Evolutionary conservation across 805 yeast species (phyloP).

Genomic region (Myxozyma udenii): DNA sequence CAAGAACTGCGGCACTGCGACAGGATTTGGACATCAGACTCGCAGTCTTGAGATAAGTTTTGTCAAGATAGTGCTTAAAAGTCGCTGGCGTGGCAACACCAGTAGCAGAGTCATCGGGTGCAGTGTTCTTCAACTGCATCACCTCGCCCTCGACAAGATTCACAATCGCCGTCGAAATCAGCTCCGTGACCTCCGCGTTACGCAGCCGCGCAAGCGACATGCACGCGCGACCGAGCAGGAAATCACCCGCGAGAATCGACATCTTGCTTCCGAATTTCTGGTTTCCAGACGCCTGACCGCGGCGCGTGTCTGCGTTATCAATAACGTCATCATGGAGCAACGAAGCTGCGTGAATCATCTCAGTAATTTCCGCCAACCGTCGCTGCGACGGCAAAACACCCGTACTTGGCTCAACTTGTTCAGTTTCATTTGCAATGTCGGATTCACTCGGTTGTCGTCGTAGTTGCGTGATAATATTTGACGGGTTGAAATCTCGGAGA

Average conservation of each 20-base stretch:
- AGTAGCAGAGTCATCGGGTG: conserved; percentile 46
- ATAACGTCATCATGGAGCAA: conserved; percentile 95
- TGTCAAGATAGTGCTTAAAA: conserved; percentile 90
- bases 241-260: conserved; percentile 97
- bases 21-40: conserved; percentile 90
- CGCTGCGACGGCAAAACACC: conserved; percentile 89
- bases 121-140: conserved; percentile 96
- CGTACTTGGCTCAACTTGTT: conserved; percentile 30
- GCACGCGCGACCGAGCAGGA: conserved; percentile 90
- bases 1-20: conserved; percentile 86
- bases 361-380: conserved; percentile 93
- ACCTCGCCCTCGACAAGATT: conserved; percentile 97
- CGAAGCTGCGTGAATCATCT: conserved; percentile 97
- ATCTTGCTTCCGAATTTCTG: conserved; percentile 92
- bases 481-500: conserved; percentile 84
- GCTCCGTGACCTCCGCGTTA: conserved; percentile 95
- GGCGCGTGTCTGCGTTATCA: conserved; percentile 77
- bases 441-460: conserved; percentile 30
- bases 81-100: conserved; percentile 61
- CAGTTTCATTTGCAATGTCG: not conserved
- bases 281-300: conserved; percentile 90
- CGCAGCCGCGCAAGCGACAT: conserved; percentile 89
- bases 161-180: conserved; percentile 93
- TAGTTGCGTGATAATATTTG: conserved; percentile 36
- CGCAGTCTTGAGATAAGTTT: conserved; percentile 93